Evolutionary conservation across 2,329 filamentous ascomycete genomes (phyloP), one percentile per base, ranked within the genome.

Genomic region (Onygenales sp.): DNA sequence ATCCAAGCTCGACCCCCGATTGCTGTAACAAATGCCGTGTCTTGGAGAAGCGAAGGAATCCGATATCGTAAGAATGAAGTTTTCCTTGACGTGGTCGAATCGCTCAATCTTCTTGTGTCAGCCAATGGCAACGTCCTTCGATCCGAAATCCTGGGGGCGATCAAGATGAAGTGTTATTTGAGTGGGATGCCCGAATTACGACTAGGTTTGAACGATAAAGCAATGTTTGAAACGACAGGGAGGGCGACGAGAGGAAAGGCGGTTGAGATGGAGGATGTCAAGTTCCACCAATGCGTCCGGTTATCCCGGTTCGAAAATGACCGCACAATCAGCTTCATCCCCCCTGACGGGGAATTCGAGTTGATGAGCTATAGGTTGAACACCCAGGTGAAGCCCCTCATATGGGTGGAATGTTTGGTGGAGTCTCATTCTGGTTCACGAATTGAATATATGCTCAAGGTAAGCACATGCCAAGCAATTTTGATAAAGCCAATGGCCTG

Each of bases 141-240:
- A 27, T 95, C 90, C 6, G 93, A 98, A 74, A 98, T 98, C 63
- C 78, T 98, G 27, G 93, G 93, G 52, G 91, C 93, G 43, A 85
- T 98, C 71, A 98, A 98, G 77, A 96, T 98, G 93, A 98, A 98
- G 75, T 98, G 93, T 74, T 98, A 98, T 68, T 79, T 98, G 13
- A 95, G 89, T 46, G 93, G 93, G 54, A 98, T 98, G 93, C 93
- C 93, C 9, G 93, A 98, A 74, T 74, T 98, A 65, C 86, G 93
- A 32, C 74, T 98, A 49, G 93, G 93, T 4, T 75, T 98, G 67
- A 98, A 98, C 75, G 93, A 98, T 77, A 98, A 98, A 74, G 93
- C 89, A 70, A 98, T 98, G 93, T 98, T 98, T 66, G 93, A 98
- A 74, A 95, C 90, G 3, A 98, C 93, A 0, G 93, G 93, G 32